Evolutionary conservation across 169 alveolate genomes (phyloP), one percentile per base, ranked within the genome.

Genomic region (Cryptosporidium baileyi): DNA sequence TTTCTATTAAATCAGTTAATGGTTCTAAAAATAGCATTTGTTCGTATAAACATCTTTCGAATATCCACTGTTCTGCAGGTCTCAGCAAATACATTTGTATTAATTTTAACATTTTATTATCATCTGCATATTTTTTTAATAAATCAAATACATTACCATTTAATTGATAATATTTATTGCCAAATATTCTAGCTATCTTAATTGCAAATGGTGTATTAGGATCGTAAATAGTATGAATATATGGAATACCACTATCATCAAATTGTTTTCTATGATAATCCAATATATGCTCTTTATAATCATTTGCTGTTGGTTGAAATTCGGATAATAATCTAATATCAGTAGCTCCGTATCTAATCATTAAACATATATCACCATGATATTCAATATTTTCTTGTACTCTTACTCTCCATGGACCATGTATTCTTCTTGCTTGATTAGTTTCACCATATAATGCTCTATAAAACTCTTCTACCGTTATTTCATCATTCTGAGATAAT

Each of bases 331-430:
- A 11, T 36, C 85, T 44, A 57, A 74, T 74, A 41, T 74, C 85
- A 6, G 65, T 74, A n/a, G 85, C 52, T 6, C 85, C 85, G 54
- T 74, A 74, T 74, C 85, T 74, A 54, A 74, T 26, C 57, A 74
- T 32, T 36, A 74, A 59, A 26, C 85, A 74, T 13, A 74, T 61
- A 17, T 74, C 74, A 36, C 85, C 85, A 54, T 74, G 85, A 9
- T 74, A 74, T 36, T 74, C 85, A 52, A 74, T 57, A 52, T 74
- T 45, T 40, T 74, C 85, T 32, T 74, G 65, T n/a, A 74, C 85
- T 74, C 85, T 51, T 3, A 74, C 85, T 54, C 85, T 51, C 85
- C 85, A 74, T 17, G 85, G 67, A 2, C 85, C 85, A n/a, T 74
- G 67, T 22, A 74, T 74, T 41, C 85, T 74, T 34, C 85, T 51